Evolutionary conservation across 169 alveolate species (phyloP), one percentile per base, ranked within the genome.

Genomic region (Plasmodium gonderi): DNA sequence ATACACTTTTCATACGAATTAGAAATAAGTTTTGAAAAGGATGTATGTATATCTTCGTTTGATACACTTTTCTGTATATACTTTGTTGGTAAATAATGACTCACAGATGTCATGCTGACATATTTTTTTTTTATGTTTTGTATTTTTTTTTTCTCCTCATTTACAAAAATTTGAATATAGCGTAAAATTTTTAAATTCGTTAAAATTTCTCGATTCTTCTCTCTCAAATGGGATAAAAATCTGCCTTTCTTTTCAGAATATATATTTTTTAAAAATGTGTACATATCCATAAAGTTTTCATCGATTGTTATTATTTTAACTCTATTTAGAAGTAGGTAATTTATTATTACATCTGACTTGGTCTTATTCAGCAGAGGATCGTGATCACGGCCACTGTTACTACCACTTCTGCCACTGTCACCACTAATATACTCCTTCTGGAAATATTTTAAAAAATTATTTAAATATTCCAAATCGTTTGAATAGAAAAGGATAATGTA

Each of bases 401-500:
- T 26, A 49, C 67, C 29, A 26, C 67, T 11, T 3, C 0, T 49
- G 23, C n/a, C 51, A 5, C 38, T 74, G 20, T 74, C 42, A 12
- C 17, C 17, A 0, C 29, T 2, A 6, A 6, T 9, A 45, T 87
- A 87, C 2, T 87, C 12, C 3, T 45, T 76, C 26, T 42, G 45
- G 67, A 33, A 87, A 69, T 20, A 82, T 3, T 40, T 49, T 26
- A 87, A 51, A 87, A 87, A 65, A 0, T 40, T 49, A 78, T 60
- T 23, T 11, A 87, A 31, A 60, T 87, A 75, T 26, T 42, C 67
- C 36, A 51, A 87, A 31, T 87, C 87, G 33, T 74, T 87, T 17
- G 93, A 54, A 60, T 51, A 78, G 33, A 36, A 87, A 33, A 87
- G 67, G 20, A 87, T 51, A n/a, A 87, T 87, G 42, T 87, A 87